Base-by-base conservation (phyloP, 768 basidiomycete species). In the Vishniacozyma victoriae region DNA sequence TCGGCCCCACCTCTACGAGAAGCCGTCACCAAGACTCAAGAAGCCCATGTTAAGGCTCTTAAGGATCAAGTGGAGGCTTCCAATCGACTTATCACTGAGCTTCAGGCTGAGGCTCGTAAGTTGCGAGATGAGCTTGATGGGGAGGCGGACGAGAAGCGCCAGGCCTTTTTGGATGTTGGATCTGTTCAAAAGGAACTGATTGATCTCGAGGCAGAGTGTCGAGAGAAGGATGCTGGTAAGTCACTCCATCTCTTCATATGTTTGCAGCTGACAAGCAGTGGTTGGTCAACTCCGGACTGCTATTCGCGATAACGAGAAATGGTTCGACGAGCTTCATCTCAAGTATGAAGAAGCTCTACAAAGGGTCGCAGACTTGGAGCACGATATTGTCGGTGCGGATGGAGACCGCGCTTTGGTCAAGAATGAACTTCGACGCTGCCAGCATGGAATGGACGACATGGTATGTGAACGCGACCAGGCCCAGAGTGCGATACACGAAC, bases 221-320 rank as follows among this genome's bases (percentile, higher is more conserved):
- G n/a, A 18, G 43, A 22, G 4, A 37, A 46, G 33, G 47, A 53
- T 9, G 25, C 22, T 4, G 37, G 52, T 44, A 18, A 50, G 48
- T 50, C 25, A 12, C 4, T 18, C 14, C 37, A 11, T 9, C 20
- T 39, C 18, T 15, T 39, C 9, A 9, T 14, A 46, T 46, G 33
- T 19, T 23, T 35, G 36, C n/a, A n/a, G 9, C 29, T 33, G 29
- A 33, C 29, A 33, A 39, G 37, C 35, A 53, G 52, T 46, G 4
- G 22, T 52, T 13, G 20, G 31, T 16, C 49, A 56, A 42, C 46
- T 46, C 23, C 15, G 35, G 31, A 40, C 35, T 11, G 33, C 50
- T 22, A 53, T 49, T 23, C 33, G 20, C 18, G 63, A 65, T 40
- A 65, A 62, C 48, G 60, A 65, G 39, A 53, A 56, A 12, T 51